Conservation (phyloP, 495 filamentous ascomycete species). For the Aspergillus ellipticus region DNA sequence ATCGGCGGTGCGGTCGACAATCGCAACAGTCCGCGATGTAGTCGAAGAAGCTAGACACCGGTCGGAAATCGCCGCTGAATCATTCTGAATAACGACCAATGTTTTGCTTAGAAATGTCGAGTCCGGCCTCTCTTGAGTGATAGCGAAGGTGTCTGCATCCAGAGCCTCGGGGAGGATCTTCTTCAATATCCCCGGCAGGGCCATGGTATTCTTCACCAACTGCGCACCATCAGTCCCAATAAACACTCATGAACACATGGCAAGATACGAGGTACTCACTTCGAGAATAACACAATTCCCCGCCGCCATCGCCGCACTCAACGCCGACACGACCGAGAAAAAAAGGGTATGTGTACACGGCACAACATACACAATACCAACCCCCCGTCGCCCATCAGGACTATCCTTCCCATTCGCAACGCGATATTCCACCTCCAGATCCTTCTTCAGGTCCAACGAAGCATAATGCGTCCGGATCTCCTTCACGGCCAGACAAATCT, state of each 20-base stretch:
- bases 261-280: too few species aligned
- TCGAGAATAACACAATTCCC: constrained; percentile 53
- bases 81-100: constrained; percentile 18
- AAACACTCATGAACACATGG: too few species aligned
- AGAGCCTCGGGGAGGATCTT: constrained; percentile 36
- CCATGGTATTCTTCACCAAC: constrained; percentile 36
- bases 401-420: constrained; percentile 42
- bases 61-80: constrained; percentile 1
- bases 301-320: constrained; percentile 47
- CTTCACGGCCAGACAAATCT: constrained; percentile 38
- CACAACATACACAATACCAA: constrained; percentile 51
- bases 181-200: constrained; percentile 32
- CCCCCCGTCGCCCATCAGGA: constrained; percentile 18
- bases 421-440: constrained; percentile 46
- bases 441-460: constrained; percentile 33
- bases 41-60: constrained; percentile 30
- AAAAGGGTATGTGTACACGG: constrained; percentile 46
- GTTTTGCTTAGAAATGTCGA: constrained; percentile 17
- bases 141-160: constrained; percentile 43
- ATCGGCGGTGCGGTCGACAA: constrained; percentile 53
- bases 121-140: constrained; percentile 23
- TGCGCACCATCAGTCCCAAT: constrained; percentile 6
- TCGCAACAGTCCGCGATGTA: constrained; percentile 34
- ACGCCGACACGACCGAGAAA: constrained; percentile 42
- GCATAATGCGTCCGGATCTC: constrained; percentile 43